Evolutionary conservation across 129 eudicot species (phyloP).

Genomic region (Mikania micrantha): DNA sequence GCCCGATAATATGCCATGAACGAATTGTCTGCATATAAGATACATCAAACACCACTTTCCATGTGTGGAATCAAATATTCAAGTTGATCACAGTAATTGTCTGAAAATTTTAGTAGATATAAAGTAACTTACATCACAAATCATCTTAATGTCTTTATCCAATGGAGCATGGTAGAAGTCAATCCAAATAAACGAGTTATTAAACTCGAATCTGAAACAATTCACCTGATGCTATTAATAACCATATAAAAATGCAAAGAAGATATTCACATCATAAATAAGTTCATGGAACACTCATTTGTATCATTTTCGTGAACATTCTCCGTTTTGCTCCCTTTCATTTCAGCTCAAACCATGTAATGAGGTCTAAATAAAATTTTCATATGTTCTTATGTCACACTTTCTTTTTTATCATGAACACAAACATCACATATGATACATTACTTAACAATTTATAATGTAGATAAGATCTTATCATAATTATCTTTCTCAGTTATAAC

Average conservation of each 20-base stretch:
- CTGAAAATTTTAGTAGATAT: neutral
- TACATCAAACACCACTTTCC: neutral
- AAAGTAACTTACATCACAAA: constrained; percentile 70
- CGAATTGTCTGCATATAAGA: constrained; percentile 63
- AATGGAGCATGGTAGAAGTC: constrained; percentile 89
- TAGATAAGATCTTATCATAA: too few relatives aligned
- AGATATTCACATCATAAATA: constrained; percentile 1
- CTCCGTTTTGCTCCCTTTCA: neutral
- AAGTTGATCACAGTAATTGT: neutral
- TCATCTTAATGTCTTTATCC: constrained; percentile 70
- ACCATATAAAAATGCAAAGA: neutral
- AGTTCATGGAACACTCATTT: neutral
- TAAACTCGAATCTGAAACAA: constrained; percentile 67
- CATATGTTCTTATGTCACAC: too few relatives aligned
- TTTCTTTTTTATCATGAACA: neutral
- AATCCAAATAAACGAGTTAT: constrained; percentile 85
- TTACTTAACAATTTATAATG: too few relatives aligned
- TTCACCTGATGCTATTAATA: constrained; percentile 3
- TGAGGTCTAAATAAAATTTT: neutral
- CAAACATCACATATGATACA: neutral
- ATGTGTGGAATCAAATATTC: neutral
- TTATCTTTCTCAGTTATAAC: too few relatives aligned
- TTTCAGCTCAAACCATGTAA: neutral
- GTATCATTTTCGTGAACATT: neutral
- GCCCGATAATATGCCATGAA: constrained; percentile 94